phyloP scores from a whole-genome alignment of 2,329 filamentous ascomycete species.

The Penicillium paneum region DNA sequence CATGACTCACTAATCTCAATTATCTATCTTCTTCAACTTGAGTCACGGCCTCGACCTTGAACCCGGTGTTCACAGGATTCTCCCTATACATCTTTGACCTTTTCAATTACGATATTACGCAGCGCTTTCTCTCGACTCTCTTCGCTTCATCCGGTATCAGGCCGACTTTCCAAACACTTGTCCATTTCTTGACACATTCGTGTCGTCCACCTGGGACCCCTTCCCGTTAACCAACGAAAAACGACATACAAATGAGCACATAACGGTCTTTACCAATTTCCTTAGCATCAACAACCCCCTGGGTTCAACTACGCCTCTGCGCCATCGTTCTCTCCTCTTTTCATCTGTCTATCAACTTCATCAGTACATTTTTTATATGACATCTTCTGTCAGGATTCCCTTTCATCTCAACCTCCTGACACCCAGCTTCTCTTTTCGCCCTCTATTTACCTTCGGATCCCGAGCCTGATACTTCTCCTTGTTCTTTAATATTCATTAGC shows the following conservation, averaged over 20 bases:
- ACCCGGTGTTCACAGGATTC: constrained; percentile 38
- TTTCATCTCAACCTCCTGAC: constrained; percentile 4
- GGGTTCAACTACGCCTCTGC: constrained; percentile 28
- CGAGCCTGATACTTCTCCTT: constrained; percentile 26
- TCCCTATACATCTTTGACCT: constrained; percentile 27
- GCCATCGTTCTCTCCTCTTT: constrained; percentile 26
- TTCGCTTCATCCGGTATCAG: constrained; percentile 8
- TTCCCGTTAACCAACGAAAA: constrained; percentile 22
- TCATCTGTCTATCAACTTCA: constrained; percentile 23
- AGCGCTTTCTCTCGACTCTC: constrained; percentile 32
- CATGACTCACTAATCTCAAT: constrained; percentile 31
- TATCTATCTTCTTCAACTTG: constrained; percentile 14
- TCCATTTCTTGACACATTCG: constrained; percentile 9
- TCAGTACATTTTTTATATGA: constrained; percentile 27
- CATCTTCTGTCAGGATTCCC: constrained; percentile 2
- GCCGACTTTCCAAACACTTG: constrained; percentile 7
- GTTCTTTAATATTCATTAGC: constrained; percentile 28
- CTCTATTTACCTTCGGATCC: constrained; percentile 20
- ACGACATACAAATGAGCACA: constrained; percentile 42
- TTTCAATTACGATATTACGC: constrained; percentile 41
- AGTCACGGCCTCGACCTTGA: constrained; percentile 35
- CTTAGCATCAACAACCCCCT: constrained; percentile 29
- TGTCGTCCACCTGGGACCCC: constrained; percentile 13
- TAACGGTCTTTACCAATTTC: constrained; percentile 41
- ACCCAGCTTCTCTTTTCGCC: constrained; percentile 18